Evolutionary conservation across 208 protist genomes (phyloP).

Genomic region (Trypanosoma lewisi): DNA sequence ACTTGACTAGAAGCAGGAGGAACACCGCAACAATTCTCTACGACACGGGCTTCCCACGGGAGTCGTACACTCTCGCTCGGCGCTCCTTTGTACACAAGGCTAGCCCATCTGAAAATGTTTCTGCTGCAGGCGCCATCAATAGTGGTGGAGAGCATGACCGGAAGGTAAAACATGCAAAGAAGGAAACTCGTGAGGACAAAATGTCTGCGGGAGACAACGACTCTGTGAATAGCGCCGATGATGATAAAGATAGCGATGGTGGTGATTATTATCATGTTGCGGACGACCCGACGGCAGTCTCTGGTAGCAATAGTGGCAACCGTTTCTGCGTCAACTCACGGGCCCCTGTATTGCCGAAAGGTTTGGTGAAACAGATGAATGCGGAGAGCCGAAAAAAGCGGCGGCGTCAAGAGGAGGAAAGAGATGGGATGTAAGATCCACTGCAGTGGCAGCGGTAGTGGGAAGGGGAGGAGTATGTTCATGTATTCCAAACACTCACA

Average conservation of each 20-base stretch:
- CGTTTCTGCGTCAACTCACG: conserved; percentile 57
- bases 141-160: neutral
- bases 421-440: neutral
- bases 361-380: conserved; percentile 28
- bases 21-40: conserved; percentile 46
- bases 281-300: conserved; percentile 37
- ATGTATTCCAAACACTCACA: too few relatives aligned
- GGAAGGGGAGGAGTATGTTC: too few relatives aligned
- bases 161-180: neutral
- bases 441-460: too few relatives aligned
- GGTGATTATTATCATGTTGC: too few relatives aligned
- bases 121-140: neutral
- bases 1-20: neutral
- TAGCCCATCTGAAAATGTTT: neutral
- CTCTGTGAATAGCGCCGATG: conserved; percentile 1
- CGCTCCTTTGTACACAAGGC: conserved; percentile 33
- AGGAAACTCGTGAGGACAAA: conserved; percentile 12
- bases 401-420: conserved; percentile 22
- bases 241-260: conserved; percentile 17
- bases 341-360: conserved; percentile 60
- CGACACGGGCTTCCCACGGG: conserved; percentile 40
- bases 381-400: conserved; percentile 26
- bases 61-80: conserved; percentile 41
- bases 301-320: neutral
- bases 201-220: conserved; percentile 15